A percentile compares a stretch with the other conserved stretches of the same genome.
phyloP scores from a whole-genome alignment of 441 rosid species.

The Syzygium syzygioides region DNA sequence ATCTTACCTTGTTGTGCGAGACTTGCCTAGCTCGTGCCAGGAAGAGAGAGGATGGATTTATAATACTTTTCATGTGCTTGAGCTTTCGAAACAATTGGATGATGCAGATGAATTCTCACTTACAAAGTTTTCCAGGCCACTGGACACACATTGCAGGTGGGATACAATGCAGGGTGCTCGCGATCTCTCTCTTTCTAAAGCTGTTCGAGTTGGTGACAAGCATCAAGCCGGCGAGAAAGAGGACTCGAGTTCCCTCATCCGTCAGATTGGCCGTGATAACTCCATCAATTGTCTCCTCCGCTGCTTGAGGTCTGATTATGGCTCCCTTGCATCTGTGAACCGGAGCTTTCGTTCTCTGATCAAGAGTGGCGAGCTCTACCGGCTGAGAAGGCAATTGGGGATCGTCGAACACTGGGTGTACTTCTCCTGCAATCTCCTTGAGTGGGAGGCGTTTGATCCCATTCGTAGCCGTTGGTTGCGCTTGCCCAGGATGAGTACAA shows the following conservation, averaged over 20 bases:
- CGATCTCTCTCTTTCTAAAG: constrained; percentile 1
- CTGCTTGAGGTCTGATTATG: constrained; percentile 73
- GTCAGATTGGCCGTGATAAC: constrained; percentile 51
- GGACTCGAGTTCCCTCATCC: constrained; percentile 44
- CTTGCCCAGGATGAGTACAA: constrained; percentile 54
- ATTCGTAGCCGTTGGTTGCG: constrained; percentile 48
- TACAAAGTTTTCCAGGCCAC: constrained; percentile 21
- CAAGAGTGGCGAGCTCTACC: constrained; percentile 55
- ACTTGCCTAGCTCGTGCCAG: constrained; percentile 36
- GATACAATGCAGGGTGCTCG: neutral
- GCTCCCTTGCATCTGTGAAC: constrained; percentile 42
- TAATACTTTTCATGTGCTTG: constrained; percentile 26
- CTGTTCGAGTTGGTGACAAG: neutral
- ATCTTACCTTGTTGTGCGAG: constrained; percentile 28
- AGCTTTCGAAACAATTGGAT: constrained; percentile 19
- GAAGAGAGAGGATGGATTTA: constrained; percentile 43
- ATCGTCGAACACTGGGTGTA: constrained; percentile 72
- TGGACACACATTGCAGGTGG: constrained; percentile 2
- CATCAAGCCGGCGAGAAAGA: constrained; percentile 8
- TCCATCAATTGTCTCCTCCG: constrained; percentile 51
- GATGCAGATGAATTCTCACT: constrained; percentile 18
- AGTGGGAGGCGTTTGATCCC: constrained; percentile 86
- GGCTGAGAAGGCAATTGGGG: constrained; percentile 46
- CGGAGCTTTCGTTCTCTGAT: constrained; percentile 41
- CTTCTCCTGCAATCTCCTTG: constrained; percentile 53